These are phyloP conservation scores for Zymoseptoria brevis DNA, from an alignment of 2,329 filamentous ascomycete genomes.

Conservation along the genomic window DNA sequence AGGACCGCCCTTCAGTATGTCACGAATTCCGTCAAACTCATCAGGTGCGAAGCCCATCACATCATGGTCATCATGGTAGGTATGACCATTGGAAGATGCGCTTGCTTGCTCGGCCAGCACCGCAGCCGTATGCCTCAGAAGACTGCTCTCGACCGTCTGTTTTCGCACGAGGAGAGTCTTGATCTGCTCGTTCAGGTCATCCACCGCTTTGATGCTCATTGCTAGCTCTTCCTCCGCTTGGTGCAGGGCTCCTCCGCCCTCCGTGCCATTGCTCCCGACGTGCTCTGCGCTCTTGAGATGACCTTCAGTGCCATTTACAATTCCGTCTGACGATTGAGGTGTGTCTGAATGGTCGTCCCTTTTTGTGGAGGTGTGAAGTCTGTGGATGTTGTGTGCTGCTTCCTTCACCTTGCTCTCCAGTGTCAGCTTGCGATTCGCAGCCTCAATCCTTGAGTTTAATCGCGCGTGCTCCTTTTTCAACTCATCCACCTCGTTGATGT, in stretches of 20 bases:
- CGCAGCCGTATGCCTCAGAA: slow-evolving; percentile 86
- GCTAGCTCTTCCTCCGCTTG: slow-evolving; percentile 67
- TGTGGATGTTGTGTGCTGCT: slow-evolving; percentile 78
- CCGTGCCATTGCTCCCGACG: slow-evolving; percentile 36
- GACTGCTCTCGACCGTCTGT: slow-evolving; percentile 63
- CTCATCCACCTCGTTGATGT: slow-evolving; percentile 82
- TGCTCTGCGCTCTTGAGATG: slow-evolving; percentile 28
- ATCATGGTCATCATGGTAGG: slow-evolving; percentile 17
- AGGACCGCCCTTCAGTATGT: slow-evolving; percentile 23
- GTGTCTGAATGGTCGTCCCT: slow-evolving; percentile 39
- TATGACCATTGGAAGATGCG: slow-evolving; percentile 10
- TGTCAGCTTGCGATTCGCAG: slow-evolving; percentile 71
- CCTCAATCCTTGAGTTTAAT: slow-evolving; percentile 69
- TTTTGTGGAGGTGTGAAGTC: slow-evolving; percentile 61
- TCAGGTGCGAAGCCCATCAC: slow-evolving; percentile 27
- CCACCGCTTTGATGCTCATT: slow-evolving; percentile 70
- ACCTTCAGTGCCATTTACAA: slow-evolving; percentile 45
- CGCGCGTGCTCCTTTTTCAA: slow-evolving; percentile 79
- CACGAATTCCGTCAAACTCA: slow-evolving; percentile 47
- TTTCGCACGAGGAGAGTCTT: slow-evolving; percentile 70
- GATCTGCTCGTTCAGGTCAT: slow-evolving; percentile 73
- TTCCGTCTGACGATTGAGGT: slow-evolving; percentile 40
- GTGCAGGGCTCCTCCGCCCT: slow-evolving; percentile 33
- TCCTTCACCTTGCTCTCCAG: slow-evolving; percentile 93
- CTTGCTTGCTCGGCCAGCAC: slow-evolving; percentile 70